A percentile compares a stretch with the other conserved stretches of the same genome.
Conservation (phyloP, 345 rosid species). For the Eucalyptus fibrosa region DNA sequence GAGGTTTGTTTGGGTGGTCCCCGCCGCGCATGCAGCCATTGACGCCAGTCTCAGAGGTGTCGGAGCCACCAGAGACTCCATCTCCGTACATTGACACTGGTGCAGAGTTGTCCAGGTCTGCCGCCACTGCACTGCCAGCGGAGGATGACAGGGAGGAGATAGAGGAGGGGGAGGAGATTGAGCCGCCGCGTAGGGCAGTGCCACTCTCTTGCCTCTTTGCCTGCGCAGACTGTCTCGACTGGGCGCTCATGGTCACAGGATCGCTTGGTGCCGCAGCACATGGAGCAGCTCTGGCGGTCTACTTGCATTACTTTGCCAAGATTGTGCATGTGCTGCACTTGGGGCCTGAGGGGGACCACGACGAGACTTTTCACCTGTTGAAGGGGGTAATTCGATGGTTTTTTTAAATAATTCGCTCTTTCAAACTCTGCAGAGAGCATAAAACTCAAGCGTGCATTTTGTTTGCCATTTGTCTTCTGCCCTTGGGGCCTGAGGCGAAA, state of each 20-base stretch:
- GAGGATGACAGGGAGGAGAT: constrained; percentile 11
- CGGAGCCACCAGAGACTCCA: constrained; percentile 97
- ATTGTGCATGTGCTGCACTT: constrained; percentile 46
- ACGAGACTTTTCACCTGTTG: constrained; percentile 40
- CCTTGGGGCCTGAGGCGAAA: no score
- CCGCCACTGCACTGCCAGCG: constrained; percentile 8
- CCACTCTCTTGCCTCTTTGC: constrained; percentile 75
- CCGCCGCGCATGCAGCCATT: constrained; percentile 93
- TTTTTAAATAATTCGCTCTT: neutral
- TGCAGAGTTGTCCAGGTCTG: constrained; percentile 45
- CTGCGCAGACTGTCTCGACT: constrained; percentile 81
- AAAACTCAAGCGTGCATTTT: no score
- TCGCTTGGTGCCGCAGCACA: constrained; percentile 95
- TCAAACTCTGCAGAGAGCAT: neutral
- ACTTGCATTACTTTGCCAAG: constrained; percentile 92
- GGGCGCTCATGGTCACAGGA: constrained; percentile 86
- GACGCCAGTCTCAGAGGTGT: constrained; percentile 96
- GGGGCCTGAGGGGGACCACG: neutral
- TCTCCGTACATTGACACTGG: constrained; percentile 72
- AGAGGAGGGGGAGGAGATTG: constrained; percentile 69
- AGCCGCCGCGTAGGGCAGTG: constrained; percentile 88
- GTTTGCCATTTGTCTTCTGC: no score
- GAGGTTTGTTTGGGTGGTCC: constrained; percentile 97
- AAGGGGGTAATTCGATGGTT: constrained; percentile 32
- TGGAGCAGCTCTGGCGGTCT: constrained; percentile 84